A percentile compares a stretch with the other conserved stretches of the same genome.
Conservation (phyloP, 495 filamentous ascomycete genomes). For the Hypoxylon lienhwacheense region DNA sequence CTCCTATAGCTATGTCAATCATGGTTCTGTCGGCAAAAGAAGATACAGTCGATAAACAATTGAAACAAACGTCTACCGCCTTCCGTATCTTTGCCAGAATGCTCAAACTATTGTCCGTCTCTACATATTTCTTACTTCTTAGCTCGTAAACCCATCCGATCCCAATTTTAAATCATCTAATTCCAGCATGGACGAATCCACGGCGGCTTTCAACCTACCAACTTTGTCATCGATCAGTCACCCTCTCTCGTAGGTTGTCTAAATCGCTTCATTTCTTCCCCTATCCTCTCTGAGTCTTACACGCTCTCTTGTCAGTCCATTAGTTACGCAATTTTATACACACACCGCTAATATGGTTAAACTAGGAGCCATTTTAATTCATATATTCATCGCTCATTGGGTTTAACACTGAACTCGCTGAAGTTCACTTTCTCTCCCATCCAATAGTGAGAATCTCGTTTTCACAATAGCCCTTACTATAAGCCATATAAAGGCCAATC, state of each 20-base stretch:
- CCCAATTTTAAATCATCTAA: too few species aligned
- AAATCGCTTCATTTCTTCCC: not conserved
- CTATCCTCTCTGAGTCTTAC: not conserved
- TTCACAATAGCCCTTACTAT: not conserved
- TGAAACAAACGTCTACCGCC: not conserved
- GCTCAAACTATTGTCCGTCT: not conserved
- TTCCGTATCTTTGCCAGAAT: not conserved
- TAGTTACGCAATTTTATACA: not conserved
- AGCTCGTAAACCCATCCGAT: too few species aligned
- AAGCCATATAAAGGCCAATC: not conserved
- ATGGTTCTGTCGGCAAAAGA: not conserved
- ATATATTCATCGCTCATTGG: too few species aligned
- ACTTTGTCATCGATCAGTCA: not conserved
- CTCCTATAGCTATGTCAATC: too few species aligned
- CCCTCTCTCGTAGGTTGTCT: not conserved
- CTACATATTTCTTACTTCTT: not conserved
- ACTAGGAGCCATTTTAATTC: too few species aligned
- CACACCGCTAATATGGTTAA: not conserved
- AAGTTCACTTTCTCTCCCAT: not conserved
- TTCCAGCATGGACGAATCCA: constrained; percentile 8
- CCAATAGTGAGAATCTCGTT: not conserved
- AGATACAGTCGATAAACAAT: not conserved
- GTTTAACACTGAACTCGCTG: too few species aligned
- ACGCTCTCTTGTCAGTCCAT: not conserved
- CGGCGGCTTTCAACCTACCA: not conserved